Evolutionary conservation across 768 basidiomycete species (phyloP).

Genomic region (Amanita pallidorosea): DNA sequence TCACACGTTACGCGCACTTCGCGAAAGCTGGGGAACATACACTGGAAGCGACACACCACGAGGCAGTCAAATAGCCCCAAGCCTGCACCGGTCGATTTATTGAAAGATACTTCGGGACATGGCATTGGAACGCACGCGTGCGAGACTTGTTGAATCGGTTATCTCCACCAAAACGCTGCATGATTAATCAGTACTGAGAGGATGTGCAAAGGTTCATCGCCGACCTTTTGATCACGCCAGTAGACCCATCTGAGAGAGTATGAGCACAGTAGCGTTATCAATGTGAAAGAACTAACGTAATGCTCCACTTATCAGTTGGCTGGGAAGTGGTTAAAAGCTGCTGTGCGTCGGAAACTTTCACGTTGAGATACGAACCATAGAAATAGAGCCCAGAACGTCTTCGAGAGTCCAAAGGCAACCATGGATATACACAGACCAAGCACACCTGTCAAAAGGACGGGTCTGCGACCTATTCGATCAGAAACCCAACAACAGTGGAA

Average conservation of each 20-base stretch:
- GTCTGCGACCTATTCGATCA: conserved; percentile 52
- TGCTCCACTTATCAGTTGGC: conserved; percentile 61
- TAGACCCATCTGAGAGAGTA: conserved; percentile 33
- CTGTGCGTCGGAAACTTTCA: background rate
- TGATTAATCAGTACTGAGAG: background rate
- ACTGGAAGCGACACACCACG: background rate
- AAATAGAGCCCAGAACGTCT: conserved; percentile 54
- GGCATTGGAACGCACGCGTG: conserved; percentile 18
- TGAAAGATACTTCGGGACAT: background rate
- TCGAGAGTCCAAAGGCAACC: conserved; percentile 66
- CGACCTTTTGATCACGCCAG: conserved; percentile 56
- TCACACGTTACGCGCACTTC: background rate
- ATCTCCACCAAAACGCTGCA: conserved; percentile 44
- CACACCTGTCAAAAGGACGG: conserved; percentile 27
- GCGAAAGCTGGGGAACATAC: conserved; percentile 4
- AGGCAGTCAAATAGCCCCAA: conserved; percentile 22
- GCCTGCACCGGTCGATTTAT: background rate
- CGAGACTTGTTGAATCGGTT: conserved; percentile 43
- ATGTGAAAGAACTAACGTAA: conserved; percentile 32
- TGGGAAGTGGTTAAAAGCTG: conserved; percentile 11
- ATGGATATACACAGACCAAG: conserved; percentile 24
- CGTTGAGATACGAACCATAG: conserved; percentile 8
- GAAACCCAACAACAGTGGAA: conserved; percentile 68
- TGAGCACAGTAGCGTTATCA: background rate
- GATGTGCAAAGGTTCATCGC: background rate